Evolutionary conservation across 495 filamentous ascomycete species (phyloP).

Genomic region (Daldinia loculata): DNA sequence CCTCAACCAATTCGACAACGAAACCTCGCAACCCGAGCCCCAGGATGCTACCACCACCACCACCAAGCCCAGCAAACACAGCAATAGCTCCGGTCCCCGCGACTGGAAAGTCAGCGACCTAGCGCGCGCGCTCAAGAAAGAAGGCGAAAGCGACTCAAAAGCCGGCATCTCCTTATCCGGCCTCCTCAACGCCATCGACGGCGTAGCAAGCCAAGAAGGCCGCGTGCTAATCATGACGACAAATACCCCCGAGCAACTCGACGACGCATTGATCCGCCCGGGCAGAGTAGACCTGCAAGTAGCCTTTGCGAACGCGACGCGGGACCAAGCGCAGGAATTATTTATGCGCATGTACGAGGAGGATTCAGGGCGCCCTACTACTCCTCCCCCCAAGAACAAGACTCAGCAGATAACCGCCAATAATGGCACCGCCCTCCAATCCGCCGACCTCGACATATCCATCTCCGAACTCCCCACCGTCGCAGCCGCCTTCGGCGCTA

Average conservation of each 20-base stretch:
- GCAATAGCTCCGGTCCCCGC: neutral
- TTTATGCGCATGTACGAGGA: constrained; percentile 77
- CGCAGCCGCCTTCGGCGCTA: constrained; percentile 55
- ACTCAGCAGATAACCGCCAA: neutral
- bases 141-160: constrained; percentile 40
- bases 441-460: neutral
- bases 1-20: constrained; percentile 25
- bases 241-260: constrained; percentile 77
- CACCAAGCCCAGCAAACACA: neutral
- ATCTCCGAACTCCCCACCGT: constrained; percentile 49
- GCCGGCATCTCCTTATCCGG: constrained; percentile 74
- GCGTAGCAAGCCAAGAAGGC: constrained; percentile 82
- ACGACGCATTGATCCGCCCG: constrained; percentile 77
- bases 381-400: neutral
- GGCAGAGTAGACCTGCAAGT: constrained; percentile 80
- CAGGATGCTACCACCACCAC: neutral
- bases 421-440: neutral
- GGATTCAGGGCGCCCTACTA: constrained; percentile 22
- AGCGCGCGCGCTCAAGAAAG: constrained; percentile 47
- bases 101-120: constrained; percentile 51
- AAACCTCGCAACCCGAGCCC: neutral
- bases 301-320: constrained; percentile 70
- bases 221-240: constrained; percentile 86
- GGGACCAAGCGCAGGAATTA: constrained; percentile 68
- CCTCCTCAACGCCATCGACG: constrained; percentile 84